A percentile compares a stretch with the other conserved stretches of the same genome.
These are phyloP conservation scores for Balamuthia mandrillaris DNA, from an alignment of 208 protist species.

Conservation along the genomic window DNA sequence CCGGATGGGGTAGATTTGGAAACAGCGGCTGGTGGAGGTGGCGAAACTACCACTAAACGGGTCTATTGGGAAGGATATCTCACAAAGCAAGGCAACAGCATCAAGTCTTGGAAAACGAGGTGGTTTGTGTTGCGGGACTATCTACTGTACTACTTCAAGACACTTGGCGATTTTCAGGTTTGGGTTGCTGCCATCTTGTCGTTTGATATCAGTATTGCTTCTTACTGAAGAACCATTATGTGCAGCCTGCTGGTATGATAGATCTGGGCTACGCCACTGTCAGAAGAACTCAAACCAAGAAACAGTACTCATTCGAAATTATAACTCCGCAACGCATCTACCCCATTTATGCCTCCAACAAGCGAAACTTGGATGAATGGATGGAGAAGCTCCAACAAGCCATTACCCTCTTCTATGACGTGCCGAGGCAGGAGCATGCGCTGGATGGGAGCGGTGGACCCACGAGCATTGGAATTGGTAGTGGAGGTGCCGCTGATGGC, in stretches of 20 bases:
- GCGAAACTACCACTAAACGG: too few species aligned
- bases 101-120: slow-evolving; percentile 20
- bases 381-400: too few species aligned
- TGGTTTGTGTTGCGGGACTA: slow-evolving; percentile 30
- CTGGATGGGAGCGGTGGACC: too few species aligned
- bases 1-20: too few species aligned
- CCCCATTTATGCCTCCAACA: slow-evolving; percentile 13
- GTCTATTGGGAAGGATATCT: slow-evolving; percentile 29
- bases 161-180: not conserved
- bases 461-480: too few species aligned
- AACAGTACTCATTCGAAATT: slow-evolving; percentile 12
- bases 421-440: too few species aligned
- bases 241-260: not conserved
- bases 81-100: not conserved
- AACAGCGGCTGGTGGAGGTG: too few species aligned
- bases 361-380: not conserved
- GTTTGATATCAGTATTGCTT: not conserved
- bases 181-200: not conserved
- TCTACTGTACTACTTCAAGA: slow-evolving; percentile 13
- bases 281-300: not conserved
- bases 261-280: not conserved
- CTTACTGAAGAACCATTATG: not conserved
- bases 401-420: too few species aligned
- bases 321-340: not conserved
- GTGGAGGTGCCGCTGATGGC: too few species aligned